Evolutionary conservation across 805 yeast genomes (phyloP), one percentile per base, ranked within the genome.

Genomic region (Candida sanyiensis): DNA sequence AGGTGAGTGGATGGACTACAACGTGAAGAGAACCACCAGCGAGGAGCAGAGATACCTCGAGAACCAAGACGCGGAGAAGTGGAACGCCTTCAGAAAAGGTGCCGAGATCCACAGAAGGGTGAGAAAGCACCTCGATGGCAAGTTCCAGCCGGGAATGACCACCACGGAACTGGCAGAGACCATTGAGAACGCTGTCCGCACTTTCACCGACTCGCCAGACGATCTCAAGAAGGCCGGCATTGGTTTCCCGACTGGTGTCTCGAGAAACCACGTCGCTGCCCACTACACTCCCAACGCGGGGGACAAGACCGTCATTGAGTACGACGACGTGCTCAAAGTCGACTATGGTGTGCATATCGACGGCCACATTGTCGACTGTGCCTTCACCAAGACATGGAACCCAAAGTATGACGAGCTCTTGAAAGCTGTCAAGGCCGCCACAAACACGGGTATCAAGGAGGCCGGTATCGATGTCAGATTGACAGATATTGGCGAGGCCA

Each of bases 191-290:
- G 75, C 90, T 0, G 83, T 84, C 7, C 73, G 97, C 51, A 73
- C 78, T 5, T 77, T 81, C 51, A 72, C 88, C 12, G 82, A 81
- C 36, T 39, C 43, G 11, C 69, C 67, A 38, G 58, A 61, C 23
- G 82, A 79, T 51, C 70, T 77, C 30, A 71, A 74, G 22, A 70
- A 73, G 44, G 93, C 87, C 13, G 99, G 99, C 28, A 77, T 89
- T 53, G 99, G 97, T 6, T 93, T 93, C 72, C 99, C 99, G 36
- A 88, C 97, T n/a, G 99, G 99, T 43, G 73, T 93, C 28, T 86
- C 96, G 1, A 62, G 90, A 47, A 93, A 93, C 63, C 84, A 88
- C 57, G 81, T 87, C 57, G 99, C 99, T 19, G 98, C 98, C 0
- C 99, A 93, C 60, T 93, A 88, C 63, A 90, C 97, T 0, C 98